Conservation (phyloP, 495 filamentous ascomycete genomes). For the Pseudoneurospora amorphoporcata region DNA sequence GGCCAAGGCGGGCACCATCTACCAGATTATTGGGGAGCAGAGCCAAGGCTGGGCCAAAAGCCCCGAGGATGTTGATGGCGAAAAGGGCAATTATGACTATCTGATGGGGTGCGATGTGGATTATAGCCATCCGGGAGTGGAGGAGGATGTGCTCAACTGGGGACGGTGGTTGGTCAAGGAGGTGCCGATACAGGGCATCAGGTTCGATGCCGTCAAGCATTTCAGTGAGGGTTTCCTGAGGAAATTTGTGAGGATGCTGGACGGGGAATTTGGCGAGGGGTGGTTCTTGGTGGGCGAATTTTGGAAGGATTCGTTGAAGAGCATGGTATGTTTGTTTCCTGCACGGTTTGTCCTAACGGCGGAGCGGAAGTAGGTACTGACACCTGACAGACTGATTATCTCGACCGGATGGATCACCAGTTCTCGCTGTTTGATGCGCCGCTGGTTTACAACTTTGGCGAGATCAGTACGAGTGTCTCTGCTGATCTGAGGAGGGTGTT, state of each 20-base stretch:
- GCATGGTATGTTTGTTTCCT: conserved; percentile 26
- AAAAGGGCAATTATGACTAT: conserved; percentile 54
- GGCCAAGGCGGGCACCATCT: conserved; percentile 46
- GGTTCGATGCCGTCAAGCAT: conserved; percentile 69
- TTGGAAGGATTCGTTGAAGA: conserved; percentile 47
- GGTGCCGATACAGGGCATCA: conserved; percentile 52
- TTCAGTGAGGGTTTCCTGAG: conserved; percentile 54
- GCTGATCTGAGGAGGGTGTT: conserved; percentile 55
- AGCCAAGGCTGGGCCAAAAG: conserved; percentile 51
- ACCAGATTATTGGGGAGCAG: conserved; percentile 51
- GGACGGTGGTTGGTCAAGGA: conserved; percentile 52
- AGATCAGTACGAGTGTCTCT: conserved; percentile 37
- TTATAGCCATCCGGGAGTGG: conserved; percentile 54
- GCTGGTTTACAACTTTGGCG: conserved; percentile 54
- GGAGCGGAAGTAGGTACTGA: background rate
- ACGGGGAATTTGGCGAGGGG: conserved; percentile 37
- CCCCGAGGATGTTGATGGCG: conserved; percentile 43
- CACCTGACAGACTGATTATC: conserved; percentile 29
- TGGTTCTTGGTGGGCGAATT: conserved; percentile 65
- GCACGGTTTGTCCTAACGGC: too few species aligned
- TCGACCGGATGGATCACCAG: conserved; percentile 46
- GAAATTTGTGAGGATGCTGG: conserved; percentile 46
- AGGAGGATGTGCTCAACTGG: conserved; percentile 55
- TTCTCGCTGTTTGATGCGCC: conserved; percentile 58
- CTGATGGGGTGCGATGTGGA: conserved; percentile 61